These are phyloP conservation scores for Benincasa hispida DNA, from an alignment of 306 rosid species.

Conservation along the genomic window DNA sequence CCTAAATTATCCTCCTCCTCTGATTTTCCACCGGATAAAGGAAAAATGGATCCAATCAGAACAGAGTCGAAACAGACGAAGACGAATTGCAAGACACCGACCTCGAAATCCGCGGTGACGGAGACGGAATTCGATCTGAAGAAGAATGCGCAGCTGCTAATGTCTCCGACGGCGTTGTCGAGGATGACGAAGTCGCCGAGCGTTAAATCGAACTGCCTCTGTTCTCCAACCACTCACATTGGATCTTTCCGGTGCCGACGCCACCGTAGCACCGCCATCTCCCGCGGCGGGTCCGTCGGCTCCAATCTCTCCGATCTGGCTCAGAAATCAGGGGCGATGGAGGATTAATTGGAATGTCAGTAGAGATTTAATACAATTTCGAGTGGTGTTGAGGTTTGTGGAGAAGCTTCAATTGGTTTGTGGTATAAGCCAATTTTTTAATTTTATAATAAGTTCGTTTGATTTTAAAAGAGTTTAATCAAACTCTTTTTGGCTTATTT, in stretches of 20 bases:
- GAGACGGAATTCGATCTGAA: constrained; percentile 20
- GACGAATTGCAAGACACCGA: constrained; percentile 3
- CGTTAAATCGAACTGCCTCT: constrained; percentile 40
- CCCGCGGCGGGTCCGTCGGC: constrained; percentile 37
- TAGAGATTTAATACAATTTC: neutral
- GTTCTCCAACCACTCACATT: constrained; percentile 74
- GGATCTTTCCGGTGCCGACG: constrained; percentile 76
- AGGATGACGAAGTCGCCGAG: constrained; percentile 21
- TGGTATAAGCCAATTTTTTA: neutral
- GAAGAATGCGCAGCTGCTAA: constrained; percentile 22
- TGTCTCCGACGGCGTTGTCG: constrained; percentile 26
- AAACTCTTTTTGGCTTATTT: neutral
- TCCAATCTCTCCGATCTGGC: constrained; percentile 38
- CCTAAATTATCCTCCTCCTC: neutral
- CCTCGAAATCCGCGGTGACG: constrained; percentile 7
- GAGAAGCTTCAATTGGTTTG: neutral
- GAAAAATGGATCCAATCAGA: neutral
- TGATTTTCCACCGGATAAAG: neutral
- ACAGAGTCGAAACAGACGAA: constrained; percentile 18
- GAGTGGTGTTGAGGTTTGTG: neutral
- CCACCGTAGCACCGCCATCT: constrained; percentile 26
- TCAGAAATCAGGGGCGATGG: constrained; percentile 8
- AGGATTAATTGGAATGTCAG: constrained; percentile 14
- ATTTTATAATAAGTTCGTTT: neutral
- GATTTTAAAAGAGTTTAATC: neutral